phyloP scores from a whole-genome alignment of 2,329 filamentous ascomycete genomes.

The Aspergillus sergii region DNA sequence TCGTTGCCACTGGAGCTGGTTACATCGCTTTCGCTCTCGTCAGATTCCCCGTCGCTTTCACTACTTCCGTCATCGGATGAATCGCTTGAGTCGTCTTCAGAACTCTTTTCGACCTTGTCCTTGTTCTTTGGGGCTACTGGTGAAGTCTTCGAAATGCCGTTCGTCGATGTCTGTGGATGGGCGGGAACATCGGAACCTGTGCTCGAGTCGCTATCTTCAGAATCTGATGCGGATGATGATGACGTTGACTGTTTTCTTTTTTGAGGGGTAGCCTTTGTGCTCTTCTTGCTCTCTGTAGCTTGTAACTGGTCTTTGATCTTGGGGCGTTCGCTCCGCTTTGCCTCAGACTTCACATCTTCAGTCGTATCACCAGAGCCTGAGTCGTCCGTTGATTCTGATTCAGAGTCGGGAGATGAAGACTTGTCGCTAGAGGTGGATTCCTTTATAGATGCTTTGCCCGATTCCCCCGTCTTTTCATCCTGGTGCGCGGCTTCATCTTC shows the following conservation, averaged over 20 bases:
- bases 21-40: conserved; percentile 11
- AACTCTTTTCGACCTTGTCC: not conserved
- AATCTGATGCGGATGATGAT: not conserved
- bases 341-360: not conserved
- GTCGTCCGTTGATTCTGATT: conserved; percentile 3
- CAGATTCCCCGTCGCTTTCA: conserved; percentile 13
- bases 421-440: not conserved
- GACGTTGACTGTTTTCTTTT: not conserved
- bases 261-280: not conserved
- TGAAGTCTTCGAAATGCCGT: not conserved
- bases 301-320: not conserved
- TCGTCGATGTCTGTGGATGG: not conserved
- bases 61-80: not conserved
- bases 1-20: conserved; percentile 12
- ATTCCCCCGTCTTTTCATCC: not conserved
- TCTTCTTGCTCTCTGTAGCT: not conserved
- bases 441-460: not conserved
- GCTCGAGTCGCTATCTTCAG: not conserved
- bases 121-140: not conserved
- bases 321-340: not conserved
- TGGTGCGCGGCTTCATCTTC: not conserved
- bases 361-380: not conserved
- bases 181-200: not conserved
- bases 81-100: not conserved
- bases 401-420: not conserved